A percentile compares a stretch with the other conserved stretches of the same genome.
Evolutionary conservation across 2,329 filamentous ascomycete genomes (phyloP).

Genomic region (Mycosphaerelloides madeirae): DNA sequence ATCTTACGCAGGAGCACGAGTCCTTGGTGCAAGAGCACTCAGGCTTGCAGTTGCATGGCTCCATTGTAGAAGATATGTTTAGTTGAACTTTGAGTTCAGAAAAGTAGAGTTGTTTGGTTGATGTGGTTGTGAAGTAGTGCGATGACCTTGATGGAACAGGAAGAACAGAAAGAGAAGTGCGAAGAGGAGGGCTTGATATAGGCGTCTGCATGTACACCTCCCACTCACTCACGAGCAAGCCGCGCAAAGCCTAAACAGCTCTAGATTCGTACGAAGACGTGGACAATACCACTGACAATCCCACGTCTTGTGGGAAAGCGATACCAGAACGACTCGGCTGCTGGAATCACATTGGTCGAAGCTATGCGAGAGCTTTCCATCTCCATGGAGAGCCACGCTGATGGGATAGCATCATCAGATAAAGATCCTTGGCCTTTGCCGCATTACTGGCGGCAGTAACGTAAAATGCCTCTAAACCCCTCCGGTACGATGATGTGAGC

Average conservation of each 20-base stretch:
- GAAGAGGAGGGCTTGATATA: slow-evolving; percentile 19
- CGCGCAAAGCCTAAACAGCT: slow-evolving; percentile 18
- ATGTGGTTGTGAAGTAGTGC: slow-evolving; percentile 6
- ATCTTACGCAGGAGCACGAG: slow-evolving; percentile 31
- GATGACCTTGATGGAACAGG: slow-evolving; percentile 18
- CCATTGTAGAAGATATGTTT: slow-evolving; percentile 27
- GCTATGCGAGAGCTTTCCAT: no score
- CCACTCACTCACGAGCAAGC: slow-evolving; percentile 17
- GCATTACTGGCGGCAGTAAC: no score
- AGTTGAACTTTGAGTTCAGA: slow-evolving; percentile 16
- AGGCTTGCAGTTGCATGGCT: slow-evolving; percentile 28
- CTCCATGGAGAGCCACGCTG: no score
- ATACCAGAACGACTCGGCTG: no score
- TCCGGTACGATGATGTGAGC: no score
- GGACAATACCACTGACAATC: no score
- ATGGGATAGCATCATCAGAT: no score
- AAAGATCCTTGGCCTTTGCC: no score
- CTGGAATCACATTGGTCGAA: no score
- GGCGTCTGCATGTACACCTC: slow-evolving; percentile 1
- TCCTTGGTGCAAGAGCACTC: slow-evolving; percentile 27
- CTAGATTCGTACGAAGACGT: slow-evolving; percentile 10
- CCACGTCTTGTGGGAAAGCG: slow-evolving; percentile 23
- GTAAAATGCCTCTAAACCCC: no score
- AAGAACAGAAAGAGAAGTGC: slow-evolving; percentile 9
- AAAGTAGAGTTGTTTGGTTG: slow-evolving; percentile 3